Conservation (phyloP, 768 basidiomycete genomes). For the Lactarius pseudohatsudake region DNA sequence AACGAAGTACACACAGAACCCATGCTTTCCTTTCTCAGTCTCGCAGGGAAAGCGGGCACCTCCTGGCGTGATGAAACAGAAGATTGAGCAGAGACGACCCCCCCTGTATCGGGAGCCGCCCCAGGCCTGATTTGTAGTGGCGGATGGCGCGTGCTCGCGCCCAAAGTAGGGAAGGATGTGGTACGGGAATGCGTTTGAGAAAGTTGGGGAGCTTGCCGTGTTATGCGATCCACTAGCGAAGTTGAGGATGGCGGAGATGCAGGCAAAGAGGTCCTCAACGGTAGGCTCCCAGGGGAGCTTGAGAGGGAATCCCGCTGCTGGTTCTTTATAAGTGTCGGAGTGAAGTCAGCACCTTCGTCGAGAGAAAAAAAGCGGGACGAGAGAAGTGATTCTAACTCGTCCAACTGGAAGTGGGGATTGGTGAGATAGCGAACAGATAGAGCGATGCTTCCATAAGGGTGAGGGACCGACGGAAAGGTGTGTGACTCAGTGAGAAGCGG, state of each 20-base stretch:
- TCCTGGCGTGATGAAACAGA: constrained; percentile 40
- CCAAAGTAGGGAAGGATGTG: constrained; percentile 38
- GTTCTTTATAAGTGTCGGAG: constrained; percentile 69
- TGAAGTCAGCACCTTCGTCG: constrained; percentile 64
- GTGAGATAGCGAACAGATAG: constrained; percentile 65
- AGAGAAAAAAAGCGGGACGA: constrained; percentile 71
- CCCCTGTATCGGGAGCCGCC: constrained; percentile 22
- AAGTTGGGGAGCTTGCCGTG: constrained; percentile 34
- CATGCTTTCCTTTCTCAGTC: constrained; percentile 53
- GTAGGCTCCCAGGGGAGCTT: constrained; percentile 43
- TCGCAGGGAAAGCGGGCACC: constrained; percentile 31
- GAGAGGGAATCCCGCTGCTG: constrained; percentile 57
- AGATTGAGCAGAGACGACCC: constrained; percentile 43
- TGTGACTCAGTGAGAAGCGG: constrained; percentile 53
- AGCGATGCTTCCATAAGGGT: constrained; percentile 63
- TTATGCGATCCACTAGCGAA: constrained; percentile 47
- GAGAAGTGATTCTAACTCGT: constrained; percentile 73
- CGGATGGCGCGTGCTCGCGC: constrained; percentile 39
- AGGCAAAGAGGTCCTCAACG: constrained; percentile 45
- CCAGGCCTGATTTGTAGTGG: constrained; percentile 37
- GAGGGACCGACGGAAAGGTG: constrained; percentile 63
- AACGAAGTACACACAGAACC: constrained; percentile 36
- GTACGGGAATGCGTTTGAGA: constrained; percentile 37
- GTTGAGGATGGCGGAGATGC: constrained; percentile 41
- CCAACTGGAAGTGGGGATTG: constrained; percentile 67